phyloP scores from a whole-genome alignment of 2,329 filamentous ascomycete genomes.

The Fusarium albidum region DNA sequence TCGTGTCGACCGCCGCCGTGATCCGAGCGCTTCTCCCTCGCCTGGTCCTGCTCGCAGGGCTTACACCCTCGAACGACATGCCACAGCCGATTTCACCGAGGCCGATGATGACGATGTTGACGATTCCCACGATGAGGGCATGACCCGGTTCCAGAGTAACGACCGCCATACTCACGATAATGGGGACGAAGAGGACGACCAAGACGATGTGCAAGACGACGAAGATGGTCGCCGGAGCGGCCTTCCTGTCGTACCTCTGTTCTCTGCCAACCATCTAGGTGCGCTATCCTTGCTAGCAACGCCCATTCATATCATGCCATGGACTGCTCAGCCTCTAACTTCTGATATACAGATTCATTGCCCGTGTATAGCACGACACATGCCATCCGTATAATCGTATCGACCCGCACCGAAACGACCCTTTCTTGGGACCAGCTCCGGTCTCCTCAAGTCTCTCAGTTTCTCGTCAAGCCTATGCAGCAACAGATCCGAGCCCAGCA shows the following conservation, averaged over 20 bases:
- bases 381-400: slow-evolving; percentile 84
- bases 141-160: slow-evolving; percentile 33
- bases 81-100: slow-evolving; percentile 72
- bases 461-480: slow-evolving; percentile 94
- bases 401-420: slow-evolving; percentile 88
- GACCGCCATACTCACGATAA: slow-evolving; percentile 40
- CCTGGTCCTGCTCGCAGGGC: slow-evolving; percentile 42
- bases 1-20: slow-evolving; percentile 43
- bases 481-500: slow-evolving; percentile 85
- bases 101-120: slow-evolving; percentile 62
- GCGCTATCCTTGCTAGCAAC: slow-evolving; percentile 28
- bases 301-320: neutral
- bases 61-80: slow-evolving; percentile 52
- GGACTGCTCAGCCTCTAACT: slow-evolving; percentile 12
- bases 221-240: slow-evolving; percentile 38
- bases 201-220: slow-evolving; percentile 49
- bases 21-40: slow-evolving; percentile 42
- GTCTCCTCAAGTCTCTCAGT: slow-evolving; percentile 95
- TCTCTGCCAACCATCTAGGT: slow-evolving; percentile 82
- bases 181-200: slow-evolving; percentile 58
- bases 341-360: slow-evolving; percentile 70
- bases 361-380: slow-evolving; percentile 93
- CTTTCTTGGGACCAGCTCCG: slow-evolving; percentile 94
- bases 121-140: slow-evolving; percentile 50
- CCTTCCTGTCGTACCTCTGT: slow-evolving; percentile 72